Evolutionary conservation across 1,284 basidiomycete genomes (phyloP).

Genomic region (Moesziomyces antarcticus): DNA sequence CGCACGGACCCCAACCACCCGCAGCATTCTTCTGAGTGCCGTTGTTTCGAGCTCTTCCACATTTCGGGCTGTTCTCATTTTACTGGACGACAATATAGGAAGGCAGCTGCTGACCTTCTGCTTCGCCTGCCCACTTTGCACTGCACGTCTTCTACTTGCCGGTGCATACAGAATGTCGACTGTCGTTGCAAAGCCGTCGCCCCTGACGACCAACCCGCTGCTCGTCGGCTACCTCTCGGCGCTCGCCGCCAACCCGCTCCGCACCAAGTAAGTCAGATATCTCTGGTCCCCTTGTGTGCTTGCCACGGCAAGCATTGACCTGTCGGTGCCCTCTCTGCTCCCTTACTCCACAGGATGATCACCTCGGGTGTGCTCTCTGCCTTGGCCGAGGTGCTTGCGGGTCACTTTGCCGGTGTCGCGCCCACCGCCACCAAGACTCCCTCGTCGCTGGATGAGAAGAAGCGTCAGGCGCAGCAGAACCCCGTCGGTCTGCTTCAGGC

Average conservation of each 20-base stretch:
- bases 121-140: neutral
- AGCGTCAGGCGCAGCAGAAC: constrained; percentile 32
- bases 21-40: too few relatives aligned
- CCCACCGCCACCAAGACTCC: constrained; percentile 35
- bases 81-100: neutral
- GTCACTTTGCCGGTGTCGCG: constrained; percentile 53
- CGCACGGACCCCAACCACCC: too few relatives aligned
- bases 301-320: too few relatives aligned
- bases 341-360: constrained; percentile 36
- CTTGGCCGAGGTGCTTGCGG: constrained; percentile 57
- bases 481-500: constrained; percentile 26
- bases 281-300: neutral
- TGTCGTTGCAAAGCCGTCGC: constrained; percentile 40
- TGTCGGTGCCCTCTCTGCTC: neutral
- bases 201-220: constrained; percentile 45
- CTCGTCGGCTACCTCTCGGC: constrained; percentile 51
- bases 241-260: constrained; percentile 57
- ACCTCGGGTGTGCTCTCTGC: constrained; percentile 55
- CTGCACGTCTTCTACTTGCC: neutral
- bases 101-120: neutral
- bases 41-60: too few relatives aligned
- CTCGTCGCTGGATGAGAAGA: constrained; percentile 36
- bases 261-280: constrained; percentile 45
- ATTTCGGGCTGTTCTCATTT: too few relatives aligned
- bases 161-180: constrained; percentile 26